These are phyloP conservation scores for Bruguiera hainesii DNA, from an alignment of 441 rosid genomes.

Conservation along the genomic window DNA sequence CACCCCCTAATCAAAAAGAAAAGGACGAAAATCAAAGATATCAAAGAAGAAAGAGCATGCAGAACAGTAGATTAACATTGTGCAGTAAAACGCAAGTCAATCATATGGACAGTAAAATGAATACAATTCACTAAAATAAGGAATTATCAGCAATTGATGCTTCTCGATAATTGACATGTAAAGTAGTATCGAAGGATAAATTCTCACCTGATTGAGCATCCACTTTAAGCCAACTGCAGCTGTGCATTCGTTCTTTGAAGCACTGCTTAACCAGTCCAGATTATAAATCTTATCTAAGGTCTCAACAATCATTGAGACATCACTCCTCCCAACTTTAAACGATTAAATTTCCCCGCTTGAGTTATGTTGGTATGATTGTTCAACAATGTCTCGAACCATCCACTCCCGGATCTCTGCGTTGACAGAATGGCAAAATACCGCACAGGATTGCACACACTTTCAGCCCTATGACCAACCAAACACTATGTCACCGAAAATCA, in stretches of 20 bases:
- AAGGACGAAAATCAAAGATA: neutral
- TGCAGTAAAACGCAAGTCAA: too few relatives aligned
- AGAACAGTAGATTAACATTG: neutral
- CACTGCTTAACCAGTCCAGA: slow-evolving; percentile 90
- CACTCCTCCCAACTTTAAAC: slow-evolving; percentile 79
- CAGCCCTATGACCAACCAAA: slow-evolving; percentile 52
- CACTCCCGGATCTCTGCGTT: slow-evolving; percentile 99
- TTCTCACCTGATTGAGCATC: slow-evolving; percentile 96
- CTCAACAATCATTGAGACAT: slow-evolving; percentile 62
- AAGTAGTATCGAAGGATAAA: slow-evolving; percentile 3
- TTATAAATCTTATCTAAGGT: slow-evolving; percentile 78
- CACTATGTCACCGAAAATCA: slow-evolving; percentile 21
- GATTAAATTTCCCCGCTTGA: slow-evolving; percentile 96
- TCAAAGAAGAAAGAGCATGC: neutral
- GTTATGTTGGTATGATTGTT: slow-evolving; percentile 90
- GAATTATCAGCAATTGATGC: neutral
- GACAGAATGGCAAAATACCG: slow-evolving; percentile 90
- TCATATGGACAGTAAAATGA: neutral
- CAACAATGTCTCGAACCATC: slow-evolving; percentile 95
- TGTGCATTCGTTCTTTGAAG: slow-evolving; percentile 92
- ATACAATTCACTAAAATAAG: neutral
- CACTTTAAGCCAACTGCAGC: slow-evolving; percentile 96
- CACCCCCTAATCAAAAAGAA: slow-evolving; percentile 52
- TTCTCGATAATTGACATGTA: neutral
- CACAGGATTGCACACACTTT: slow-evolving; percentile 89